phyloP scores from a whole-genome alignment of 805 yeast species.

The Ascoidea rubescens region DNA sequence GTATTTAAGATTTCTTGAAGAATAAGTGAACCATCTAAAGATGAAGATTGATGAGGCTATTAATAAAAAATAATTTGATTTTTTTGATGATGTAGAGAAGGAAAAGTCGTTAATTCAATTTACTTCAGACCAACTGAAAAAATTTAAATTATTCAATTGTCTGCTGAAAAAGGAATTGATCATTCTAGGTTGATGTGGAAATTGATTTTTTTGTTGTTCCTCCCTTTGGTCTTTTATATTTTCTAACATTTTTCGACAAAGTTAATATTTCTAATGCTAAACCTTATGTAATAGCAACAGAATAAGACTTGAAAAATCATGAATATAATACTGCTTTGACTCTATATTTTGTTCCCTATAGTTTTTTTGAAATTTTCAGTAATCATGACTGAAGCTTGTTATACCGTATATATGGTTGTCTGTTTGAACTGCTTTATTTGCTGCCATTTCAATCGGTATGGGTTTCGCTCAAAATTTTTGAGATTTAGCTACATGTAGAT shows the following conservation, averaged over 20 bases:
- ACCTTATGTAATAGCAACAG: constrained; percentile 49
- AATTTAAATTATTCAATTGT: constrained; percentile 5
- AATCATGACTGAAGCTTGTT: constrained; percentile 45
- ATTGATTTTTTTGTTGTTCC: constrained; percentile 56
- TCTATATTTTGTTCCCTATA: constrained; percentile 59
- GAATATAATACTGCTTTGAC: constrained; percentile 55
- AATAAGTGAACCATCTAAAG: too few species aligned
- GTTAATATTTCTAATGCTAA: constrained; percentile 76
- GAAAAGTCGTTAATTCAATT: not conserved
- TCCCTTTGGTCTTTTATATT: constrained; percentile 49
- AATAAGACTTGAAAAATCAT: constrained; percentile 37
- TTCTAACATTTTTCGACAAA: constrained; percentile 67
- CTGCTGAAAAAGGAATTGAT: constrained; percentile 30
- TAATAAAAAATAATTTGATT: too few species aligned
- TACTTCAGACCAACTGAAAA: constrained; percentile 5
- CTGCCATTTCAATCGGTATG: constrained; percentile 48
- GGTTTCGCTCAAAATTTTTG: constrained; percentile 50
- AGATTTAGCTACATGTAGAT: constrained; percentile 46
- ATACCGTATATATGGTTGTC: constrained; percentile 54
- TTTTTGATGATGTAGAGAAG: too few species aligned
- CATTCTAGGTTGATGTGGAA: constrained; percentile 43
- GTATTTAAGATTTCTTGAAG: too few species aligned
- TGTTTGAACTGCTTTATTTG: constrained; percentile 45
- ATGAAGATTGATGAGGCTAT: too few species aligned
- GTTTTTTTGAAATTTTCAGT: constrained; percentile 49